Evolutionary conservation across 371 early-diverging fungal species (phyloP), one percentile per base, ranked within the genome.

Genomic region (Nosema muscidifuracis): DNA sequence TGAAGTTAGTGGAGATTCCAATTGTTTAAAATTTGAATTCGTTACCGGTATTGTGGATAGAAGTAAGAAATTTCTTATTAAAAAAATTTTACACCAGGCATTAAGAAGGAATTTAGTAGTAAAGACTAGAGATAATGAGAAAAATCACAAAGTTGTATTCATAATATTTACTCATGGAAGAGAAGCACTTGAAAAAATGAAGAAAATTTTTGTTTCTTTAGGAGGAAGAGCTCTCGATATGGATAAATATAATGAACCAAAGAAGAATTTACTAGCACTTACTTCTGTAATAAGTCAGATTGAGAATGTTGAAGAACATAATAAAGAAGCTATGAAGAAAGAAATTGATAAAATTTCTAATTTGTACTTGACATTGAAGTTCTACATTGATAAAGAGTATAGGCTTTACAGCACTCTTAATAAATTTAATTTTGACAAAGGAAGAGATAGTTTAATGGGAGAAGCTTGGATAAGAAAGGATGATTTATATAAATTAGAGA

Each of bases 101-200:
- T 57, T 84, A 16, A 71, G 77, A 61, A 78, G 81, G 33, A 84
- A 84, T 51, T 18, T 78, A 12, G 66, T 72, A n/a, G 61, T 83
- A 31, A 72, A 77, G 16, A 75, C 53, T 6, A 65, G 28, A 40
- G 75, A 74, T 55, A 70, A 74, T 6, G 69, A 77, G 0, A 55
- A 55, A 9, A 55, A 42, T 7, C 42, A 55, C 13, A 75, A 78
- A 65, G 72, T 53, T 22, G 74, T 77, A 12, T 78, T 80, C 75
- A 78, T 84, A 22, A 74, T 80, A 18, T 80, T 81, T 75, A 79
- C 80, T 40, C 77, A 79, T 61, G 82, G 81, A 53, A 64, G 43
- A 34, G 71, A 73, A 28, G 72, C 82, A 26, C 50, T 74, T 20
- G 65, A 69, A 7, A 75, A 67, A 53, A 70, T 75, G 2, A 78